Evolutionary conservation across 148 eudicot species (phyloP), one percentile per base, ranked within the genome.

Genomic region (Vaccinium myrtillus): DNA sequence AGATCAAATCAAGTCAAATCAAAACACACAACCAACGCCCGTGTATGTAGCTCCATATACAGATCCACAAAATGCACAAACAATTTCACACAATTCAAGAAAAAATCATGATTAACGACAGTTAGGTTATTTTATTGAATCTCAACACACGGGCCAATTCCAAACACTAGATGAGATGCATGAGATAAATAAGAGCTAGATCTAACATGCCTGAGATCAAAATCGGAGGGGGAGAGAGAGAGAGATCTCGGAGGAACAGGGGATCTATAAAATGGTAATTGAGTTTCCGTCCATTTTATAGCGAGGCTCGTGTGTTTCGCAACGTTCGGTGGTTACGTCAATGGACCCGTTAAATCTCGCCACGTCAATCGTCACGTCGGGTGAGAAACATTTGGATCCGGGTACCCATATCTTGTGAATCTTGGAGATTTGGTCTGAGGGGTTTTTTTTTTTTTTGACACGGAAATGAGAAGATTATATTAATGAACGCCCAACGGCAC

Each of bases 131-230:
- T 48, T 43, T 43, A 43, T 43, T 43, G 46, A 43, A 43, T 43
- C 46, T 43, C 46, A 43, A 43, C 46, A 43, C 46, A 43, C 46
- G 46, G 46, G 46, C 46, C 46, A 43, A 43, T 43, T 43, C 0
- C 46, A 43, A 43, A 43, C 46, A 43, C 46, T 43, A 43, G 46
- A 43, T 5, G 7, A 43, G 46, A 43, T 43, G 6, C 6, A 5
- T 5, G 46, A 43, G 46, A 19, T 32, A 13, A 8, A 19, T 48
- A 43, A 19, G 54, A 48, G 25, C 46, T 4, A 43, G 46, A 43
- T 43, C 46, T 43, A 75, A 75, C 78, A 19, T 75, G 48, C 78
- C 78, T 16, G 78, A 48, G 78, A 75, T 75, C 78, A 36, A 53
- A 75, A 75, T 48, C 76, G 39, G 48, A 1, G 14, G 14, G 76